phyloP scores from a whole-genome alignment of 108 stramenopile genomes.

The Thalassiosira profunda region DNA sequence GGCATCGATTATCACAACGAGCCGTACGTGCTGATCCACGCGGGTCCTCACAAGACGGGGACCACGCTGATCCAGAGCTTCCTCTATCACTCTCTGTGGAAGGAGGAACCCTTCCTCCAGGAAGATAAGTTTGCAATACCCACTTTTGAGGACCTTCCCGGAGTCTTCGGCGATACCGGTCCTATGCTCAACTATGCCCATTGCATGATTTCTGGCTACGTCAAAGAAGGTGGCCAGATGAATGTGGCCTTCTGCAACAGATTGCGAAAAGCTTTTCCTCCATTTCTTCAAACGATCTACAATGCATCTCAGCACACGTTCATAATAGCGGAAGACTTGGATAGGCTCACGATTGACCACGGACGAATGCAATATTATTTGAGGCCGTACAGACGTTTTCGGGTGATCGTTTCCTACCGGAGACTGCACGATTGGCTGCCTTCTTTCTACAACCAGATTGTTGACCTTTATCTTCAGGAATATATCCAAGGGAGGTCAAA shows the following conservation, averaged over 20 bases:
- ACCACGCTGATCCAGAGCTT: background rate
- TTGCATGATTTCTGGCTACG: background rate
- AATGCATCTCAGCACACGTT: background rate
- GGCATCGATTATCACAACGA: background rate
- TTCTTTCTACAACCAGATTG: background rate
- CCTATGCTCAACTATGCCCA: background rate
- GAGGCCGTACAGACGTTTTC: background rate
- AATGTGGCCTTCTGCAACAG: background rate
- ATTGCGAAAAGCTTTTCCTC: background rate
- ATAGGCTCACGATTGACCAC: background rate
- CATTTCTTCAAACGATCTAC: background rate
- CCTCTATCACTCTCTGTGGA: background rate
- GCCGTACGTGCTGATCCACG: background rate
- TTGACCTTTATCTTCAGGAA: background rate
- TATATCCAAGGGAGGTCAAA: background rate
- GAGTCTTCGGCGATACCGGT: background rate
- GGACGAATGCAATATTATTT: background rate
- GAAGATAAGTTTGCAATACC: background rate
- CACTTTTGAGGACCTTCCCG: background rate
- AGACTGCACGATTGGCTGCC: constrained; percentile 1
- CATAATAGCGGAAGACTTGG: constrained; percentile 5
- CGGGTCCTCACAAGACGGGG: constrained; percentile 2
- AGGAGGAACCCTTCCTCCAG: background rate
- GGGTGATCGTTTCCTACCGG: background rate
- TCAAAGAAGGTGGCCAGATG: background rate